Percentiles rank a stretch among this genome's conserved stretches.
Conservation (phyloP, 352 stramenopile genomes). For the Elongisporangium anandrum region DNA sequence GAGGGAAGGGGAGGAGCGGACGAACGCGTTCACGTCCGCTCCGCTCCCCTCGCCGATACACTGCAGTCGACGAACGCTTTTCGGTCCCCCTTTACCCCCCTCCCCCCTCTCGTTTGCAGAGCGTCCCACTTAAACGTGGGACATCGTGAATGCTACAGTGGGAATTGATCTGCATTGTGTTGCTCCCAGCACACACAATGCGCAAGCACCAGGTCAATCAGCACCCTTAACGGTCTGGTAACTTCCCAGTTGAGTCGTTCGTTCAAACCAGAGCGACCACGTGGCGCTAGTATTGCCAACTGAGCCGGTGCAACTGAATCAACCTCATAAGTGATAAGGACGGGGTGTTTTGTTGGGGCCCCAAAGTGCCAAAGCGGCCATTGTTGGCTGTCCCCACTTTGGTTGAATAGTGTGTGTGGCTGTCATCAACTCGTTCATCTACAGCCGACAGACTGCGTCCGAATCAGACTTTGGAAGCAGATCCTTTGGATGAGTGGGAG, state of each 20-base stretch:
- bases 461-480: not conserved
- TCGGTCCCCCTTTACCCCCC: not conserved
- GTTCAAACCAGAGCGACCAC: not conserved
- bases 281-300: not conserved
- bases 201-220: not conserved
- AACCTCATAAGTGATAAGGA: not conserved
- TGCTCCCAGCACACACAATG: not conserved
- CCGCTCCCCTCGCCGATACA: not conserved
- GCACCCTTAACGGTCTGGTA: too few relatives aligned
- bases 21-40: not conserved
- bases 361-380: not conserved
- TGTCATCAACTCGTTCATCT: not conserved
- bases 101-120: not conserved
- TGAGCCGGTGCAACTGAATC: not conserved
- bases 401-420: not conserved
- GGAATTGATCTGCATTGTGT: not conserved
- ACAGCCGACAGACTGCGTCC: not conserved
- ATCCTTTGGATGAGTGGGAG: not conserved
- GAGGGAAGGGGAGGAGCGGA: not conserved
- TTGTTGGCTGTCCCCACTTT: not conserved
- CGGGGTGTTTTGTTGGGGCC: not conserved
- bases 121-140: too few relatives aligned
- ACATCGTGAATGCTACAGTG: not conserved
- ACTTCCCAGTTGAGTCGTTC: too few relatives aligned
- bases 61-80: too few relatives aligned